phyloP scores from a whole-genome alignment of 768 basidiomycete species.

The Clavulina sp. region DNA sequence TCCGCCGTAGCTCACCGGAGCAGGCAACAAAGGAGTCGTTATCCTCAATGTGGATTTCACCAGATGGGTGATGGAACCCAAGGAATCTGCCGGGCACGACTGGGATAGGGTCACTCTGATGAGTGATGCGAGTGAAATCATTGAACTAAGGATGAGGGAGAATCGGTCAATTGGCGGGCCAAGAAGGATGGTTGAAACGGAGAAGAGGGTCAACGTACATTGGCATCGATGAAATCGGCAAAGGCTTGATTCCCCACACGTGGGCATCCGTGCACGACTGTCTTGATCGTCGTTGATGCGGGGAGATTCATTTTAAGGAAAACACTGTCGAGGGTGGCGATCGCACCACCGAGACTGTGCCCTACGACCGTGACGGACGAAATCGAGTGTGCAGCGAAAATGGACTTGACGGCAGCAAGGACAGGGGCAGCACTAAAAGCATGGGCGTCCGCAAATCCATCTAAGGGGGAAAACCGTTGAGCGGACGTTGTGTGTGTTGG shows the following conservation, averaged over 20 bases:
- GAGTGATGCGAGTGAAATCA: constrained; percentile 21
- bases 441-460: constrained; percentile 21
- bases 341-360: constrained; percentile 30
- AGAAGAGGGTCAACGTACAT: constrained; percentile 1
- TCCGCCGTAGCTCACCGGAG: neutral
- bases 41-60: constrained; percentile 28
- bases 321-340: constrained; percentile 29
- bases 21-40: neutral
- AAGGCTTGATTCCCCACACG: constrained; percentile 27
- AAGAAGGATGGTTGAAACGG: neutral
- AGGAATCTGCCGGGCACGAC: constrained; percentile 24
- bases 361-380: constrained; percentile 20
- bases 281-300: constrained; percentile 19
- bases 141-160: constrained; percentile 15
- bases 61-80: constrained; percentile 28
- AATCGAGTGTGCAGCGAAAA: constrained; percentile 18
- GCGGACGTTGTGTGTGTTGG: neutral
- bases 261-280: constrained; percentile 28
- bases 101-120: constrained; percentile 29
- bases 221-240: constrained; percentile 25
- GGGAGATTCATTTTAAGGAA: constrained; percentile 25
- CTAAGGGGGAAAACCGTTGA: constrained; percentile 11
- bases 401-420: constrained; percentile 17
- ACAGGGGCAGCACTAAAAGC: constrained; percentile 19
- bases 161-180: neutral